Evolutionary conservation across 1,284 basidiomycete genomes (phyloP), one percentile per base, ranked within the genome.

Genomic region (Mycena sp.): DNA sequence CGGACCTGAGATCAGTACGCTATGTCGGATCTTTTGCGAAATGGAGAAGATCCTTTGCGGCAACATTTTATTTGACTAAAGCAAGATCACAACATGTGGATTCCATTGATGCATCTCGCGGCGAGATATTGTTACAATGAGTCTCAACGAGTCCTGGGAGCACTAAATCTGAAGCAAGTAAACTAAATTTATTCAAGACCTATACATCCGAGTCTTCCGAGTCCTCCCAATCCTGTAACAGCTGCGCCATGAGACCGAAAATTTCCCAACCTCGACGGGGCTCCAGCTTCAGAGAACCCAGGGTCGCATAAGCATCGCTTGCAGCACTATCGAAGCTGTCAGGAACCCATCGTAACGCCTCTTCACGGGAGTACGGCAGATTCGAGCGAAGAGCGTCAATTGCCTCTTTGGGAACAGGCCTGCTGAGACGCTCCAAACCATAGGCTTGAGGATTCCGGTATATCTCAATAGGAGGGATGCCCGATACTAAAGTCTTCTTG

Each of bases 291-390:
- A 66, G 69, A 6, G 35, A 32, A 12, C 68, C 66, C 26, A 72
- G 43, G 5, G 26, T 40, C 16, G 38, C 50, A 53, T 68, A 74
- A 7, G 64, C 70, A 11, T 40, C 16, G 9, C 45, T 30, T 2
- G 72, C 71, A 5, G 16, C 23, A 2, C 23, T 21, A 6, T 64
- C 60, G 43, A 76, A 76, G 3, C 58, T 61, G 41, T 66, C 63
- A 41, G 58, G 57, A 17, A 76, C 74, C 69, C 70, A 75, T 0
- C 62, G 57, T 59, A 74, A 70, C 7, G 67, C 41, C 6, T 72
- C 70, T 14, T 71, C 58, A 1, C 72, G 58, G 4, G 66, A 54
- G 6, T 67, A 61, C 0, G 64, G 49, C 17, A 74, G 67, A 35
- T 65, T 48, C 16, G 19, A 57, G 7, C 71, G 65, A 11, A 75